Evolutionary conservation across 1,284 basidiomycete genomes (phyloP).

Genomic region (Irpex rosettiformis): DNA sequence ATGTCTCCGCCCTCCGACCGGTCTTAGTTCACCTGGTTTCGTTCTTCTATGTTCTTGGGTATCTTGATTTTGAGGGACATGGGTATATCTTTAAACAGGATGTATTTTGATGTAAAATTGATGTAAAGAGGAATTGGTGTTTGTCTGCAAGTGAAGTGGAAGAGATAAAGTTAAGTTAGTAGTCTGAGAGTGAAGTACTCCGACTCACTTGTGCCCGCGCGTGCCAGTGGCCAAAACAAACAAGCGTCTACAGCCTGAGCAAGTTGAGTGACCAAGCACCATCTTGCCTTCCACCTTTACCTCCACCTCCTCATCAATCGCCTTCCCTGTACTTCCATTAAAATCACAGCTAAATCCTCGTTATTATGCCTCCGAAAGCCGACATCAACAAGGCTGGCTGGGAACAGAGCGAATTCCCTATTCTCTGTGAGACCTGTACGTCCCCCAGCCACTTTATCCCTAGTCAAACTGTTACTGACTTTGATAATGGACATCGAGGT

Average conservation of each 20-base stretch:
- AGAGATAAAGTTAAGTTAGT: too few species aligned
- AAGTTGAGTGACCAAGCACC: slow-evolving; percentile 1
- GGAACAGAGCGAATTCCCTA: slow-evolving; percentile 89
- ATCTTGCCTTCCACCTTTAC: background rate
- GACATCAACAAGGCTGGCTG: slow-evolving; percentile 90
- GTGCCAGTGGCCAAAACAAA: too few species aligned
- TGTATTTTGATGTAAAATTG: too few species aligned
- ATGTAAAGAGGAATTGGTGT: too few species aligned
- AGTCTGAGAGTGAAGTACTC: too few species aligned
- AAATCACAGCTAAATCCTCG: background rate
- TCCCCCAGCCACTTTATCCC: too few species aligned
- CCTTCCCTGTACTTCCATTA: background rate
- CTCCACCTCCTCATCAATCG: background rate
- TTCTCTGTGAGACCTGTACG: slow-evolving; percentile 89
- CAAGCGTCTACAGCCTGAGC: background rate
- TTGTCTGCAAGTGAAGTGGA: too few species aligned
- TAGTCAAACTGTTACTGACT: too few species aligned
- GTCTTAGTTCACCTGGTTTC: background rate
- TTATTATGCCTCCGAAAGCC: slow-evolving; percentile 50
- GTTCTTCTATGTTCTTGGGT: slow-evolving; percentile 14
- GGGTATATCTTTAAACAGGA: background rate
- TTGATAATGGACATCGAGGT: too few species aligned
- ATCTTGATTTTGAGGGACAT: slow-evolving; percentile 27
- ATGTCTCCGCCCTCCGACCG: slow-evolving; percentile 8
- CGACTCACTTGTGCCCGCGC: too few species aligned